Evolutionary conservation across 1,139 yeast species (phyloP), one percentile per base, ranked within the genome.

Genomic region (Yamadazyma atmosphaerica): DNA sequence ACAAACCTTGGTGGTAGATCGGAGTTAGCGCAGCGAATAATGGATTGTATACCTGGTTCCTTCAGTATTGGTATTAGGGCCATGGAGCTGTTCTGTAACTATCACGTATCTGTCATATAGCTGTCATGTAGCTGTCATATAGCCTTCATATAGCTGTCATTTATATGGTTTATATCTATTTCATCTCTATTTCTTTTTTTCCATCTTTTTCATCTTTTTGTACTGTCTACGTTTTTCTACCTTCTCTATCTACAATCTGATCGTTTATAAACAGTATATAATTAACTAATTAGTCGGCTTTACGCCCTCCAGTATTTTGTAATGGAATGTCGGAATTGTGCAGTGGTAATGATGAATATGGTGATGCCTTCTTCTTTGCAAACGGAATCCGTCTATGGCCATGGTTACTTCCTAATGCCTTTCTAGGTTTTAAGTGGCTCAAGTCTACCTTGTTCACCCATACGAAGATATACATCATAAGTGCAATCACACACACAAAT

Each of bases 381-480:
- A 66, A 63, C 6, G 63, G 63, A 29, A 68, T 54, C 51, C 58
- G 57, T 46, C 56, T 58, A 47, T 63, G 68, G 10, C 55, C 53
- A 24, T 65, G 63, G 21, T 55, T 60, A 8, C 66, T 70, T 39
- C 74, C 72, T 32, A 72, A 74, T 43, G 66, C 71, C 52, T 71
- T 75, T 48, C 72, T 71, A 12, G 36, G 37, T 50, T 72, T 68
- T 38, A 79, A 76, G 43, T 74, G 74, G 32, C 72, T 60, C 44
- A 72, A 62, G 48, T 78, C 83, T 41, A 73, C 64, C 45, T 66
- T 70, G 54, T 82, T 85, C 40, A 74, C 43, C 49, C 63, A 67
- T 10, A 83, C 72, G 56, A 85, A 83, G 41, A 80, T 50, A 55
- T 83, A 84, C 84, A 84, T 81, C 32, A 72, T 67, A 32, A 81